These are phyloP conservation scores for Plenodomus lindquistii DNA, from an alignment of 2,329 filamentous ascomycete genomes.

Conservation along the genomic window DNA sequence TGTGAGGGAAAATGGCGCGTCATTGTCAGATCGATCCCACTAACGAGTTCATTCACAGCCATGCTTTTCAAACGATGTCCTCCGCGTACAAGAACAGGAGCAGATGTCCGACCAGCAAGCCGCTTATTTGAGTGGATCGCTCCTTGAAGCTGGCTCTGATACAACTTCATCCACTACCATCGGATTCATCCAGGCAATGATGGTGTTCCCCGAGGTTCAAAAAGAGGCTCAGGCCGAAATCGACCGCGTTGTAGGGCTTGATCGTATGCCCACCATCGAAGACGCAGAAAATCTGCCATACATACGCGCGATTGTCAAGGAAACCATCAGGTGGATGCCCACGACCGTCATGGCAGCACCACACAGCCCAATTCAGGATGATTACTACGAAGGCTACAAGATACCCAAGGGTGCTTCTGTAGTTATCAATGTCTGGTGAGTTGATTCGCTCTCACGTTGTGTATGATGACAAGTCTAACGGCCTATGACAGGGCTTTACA, in stretches of 20 bases:
- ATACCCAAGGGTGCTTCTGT: conserved; percentile 54
- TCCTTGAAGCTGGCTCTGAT: conserved; percentile 25
- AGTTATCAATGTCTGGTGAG: no score
- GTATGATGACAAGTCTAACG: no score
- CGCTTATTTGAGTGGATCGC: conserved; percentile 37
- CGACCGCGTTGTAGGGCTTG: conserved; percentile 34
- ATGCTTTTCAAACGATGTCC: no score
- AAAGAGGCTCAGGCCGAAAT: conserved; percentile 46
- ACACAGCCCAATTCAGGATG: conserved; percentile 38
- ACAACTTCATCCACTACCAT: no score
- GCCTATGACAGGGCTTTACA: no score
- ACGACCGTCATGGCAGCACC: conserved; percentile 45
- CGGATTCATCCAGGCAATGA: no score
- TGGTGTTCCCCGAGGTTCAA: no score
- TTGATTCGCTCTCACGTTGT: no score
- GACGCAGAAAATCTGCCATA: conserved; percentile 44
- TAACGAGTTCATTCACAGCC: no score
- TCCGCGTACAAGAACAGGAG: no score
- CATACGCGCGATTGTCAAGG: conserved; percentile 42
- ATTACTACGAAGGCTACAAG: conserved; percentile 52
- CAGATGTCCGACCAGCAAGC: conserved; percentile 28
- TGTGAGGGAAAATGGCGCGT: no score
- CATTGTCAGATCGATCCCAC: no score
- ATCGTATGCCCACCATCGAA: conserved; percentile 35
- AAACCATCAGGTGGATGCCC: conserved; percentile 36